Evolutionary conservation across 768 basidiomycete species (phyloP), one percentile per base, ranked within the genome.

Genomic region (Suillus cothurnatus): DNA sequence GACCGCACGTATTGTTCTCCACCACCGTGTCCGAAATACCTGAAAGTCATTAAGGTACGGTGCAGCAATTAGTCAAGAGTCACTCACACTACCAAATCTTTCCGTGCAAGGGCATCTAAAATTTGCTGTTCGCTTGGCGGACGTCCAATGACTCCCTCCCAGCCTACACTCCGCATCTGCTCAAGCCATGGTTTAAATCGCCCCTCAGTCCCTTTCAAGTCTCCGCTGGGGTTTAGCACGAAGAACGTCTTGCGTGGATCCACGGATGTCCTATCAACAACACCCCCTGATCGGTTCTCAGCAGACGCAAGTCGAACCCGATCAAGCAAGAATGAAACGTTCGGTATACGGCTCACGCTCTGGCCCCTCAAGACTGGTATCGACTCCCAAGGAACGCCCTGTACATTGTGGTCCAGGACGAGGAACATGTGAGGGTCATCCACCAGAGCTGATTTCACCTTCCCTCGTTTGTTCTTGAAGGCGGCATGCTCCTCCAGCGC

Each of bases 11-110:
- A 99, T 70, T 99, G 97, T 73, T 98, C 96, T 1, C 88, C 96
- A 8, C 96, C 96, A 2, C 95, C 95, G 71, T 99, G 97, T 17
- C 97, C 97, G 72, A 99, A 97, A 77, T 98, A 99, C 14, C 97
- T 99, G 68, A 45, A 36, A 4, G 28, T 61, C 26, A 64, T 58
- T 61, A 56, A 62, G 69, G 57, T 70, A 62, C 21, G 34, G 52
- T 32, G 36, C 32, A 26, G 41, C 4, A 12, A 32, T 4, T 2
- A 39, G 23, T 62, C 17, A 8, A 64, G n/a, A 53, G 8, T 23
- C 34, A 88, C 94, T 73, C 75, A 97, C 95, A 98, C 85, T n/a
- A 99, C 88, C 15, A 99, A 81, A 68, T 99, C 96, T 53, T 88
- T 85, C 56, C 81, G 82, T 68, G 81, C 78, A 66, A 99, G 78